Percentiles rank a stretch among this genome's conserved stretches.
These are phyloP conservation scores for Fennellomyces sp. DNA, from an alignment of 371 early-diverging fungal species.

Conservation along the genomic window DNA sequence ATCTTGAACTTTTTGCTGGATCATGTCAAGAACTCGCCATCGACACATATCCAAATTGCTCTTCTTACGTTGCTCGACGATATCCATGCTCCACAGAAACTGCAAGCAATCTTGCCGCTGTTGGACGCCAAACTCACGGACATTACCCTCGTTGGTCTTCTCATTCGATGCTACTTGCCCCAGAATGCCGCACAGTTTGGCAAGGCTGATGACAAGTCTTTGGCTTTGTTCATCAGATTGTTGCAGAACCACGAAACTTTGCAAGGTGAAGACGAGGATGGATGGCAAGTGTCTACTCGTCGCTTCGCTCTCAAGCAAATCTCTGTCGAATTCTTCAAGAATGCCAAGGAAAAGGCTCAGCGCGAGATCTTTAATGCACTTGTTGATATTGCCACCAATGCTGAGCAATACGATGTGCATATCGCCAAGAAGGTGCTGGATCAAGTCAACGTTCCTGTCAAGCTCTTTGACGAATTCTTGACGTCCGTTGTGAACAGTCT, in stretches of 20 bases:
- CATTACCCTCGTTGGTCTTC: conserved; percentile 46
- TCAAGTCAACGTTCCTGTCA: conserved; percentile 56
- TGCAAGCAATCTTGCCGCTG: conserved; percentile 69
- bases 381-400: conserved; percentile 68
- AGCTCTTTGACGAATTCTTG: conserved; percentile 36
- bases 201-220: conserved; percentile 47
- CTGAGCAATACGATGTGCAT: conserved; percentile 60
- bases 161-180: conserved; percentile 69
- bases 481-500: conserved; percentile 18
- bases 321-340: conserved; percentile 54
- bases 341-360: conserved; percentile 48
- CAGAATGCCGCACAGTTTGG: conserved; percentile 53
- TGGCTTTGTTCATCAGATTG: conserved; percentile 52
- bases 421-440: conserved; percentile 62
- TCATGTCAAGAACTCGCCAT: conserved; percentile 61
- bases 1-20: conserved; percentile 70
- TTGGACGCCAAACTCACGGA: conserved; percentile 47
- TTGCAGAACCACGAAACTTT: conserved; percentile 38
- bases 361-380: conserved; percentile 61
- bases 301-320: conserved; percentile 64
- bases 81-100: conserved; percentile 62
- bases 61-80: conserved; percentile 58
- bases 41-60: conserved; percentile 44
- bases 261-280: conserved; percentile 53
- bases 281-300: conserved; percentile 59